Evolutionary conservation across 495 filamentous ascomycete genomes (phyloP).

Genomic region (Aspergillus conjunctus): DNA sequence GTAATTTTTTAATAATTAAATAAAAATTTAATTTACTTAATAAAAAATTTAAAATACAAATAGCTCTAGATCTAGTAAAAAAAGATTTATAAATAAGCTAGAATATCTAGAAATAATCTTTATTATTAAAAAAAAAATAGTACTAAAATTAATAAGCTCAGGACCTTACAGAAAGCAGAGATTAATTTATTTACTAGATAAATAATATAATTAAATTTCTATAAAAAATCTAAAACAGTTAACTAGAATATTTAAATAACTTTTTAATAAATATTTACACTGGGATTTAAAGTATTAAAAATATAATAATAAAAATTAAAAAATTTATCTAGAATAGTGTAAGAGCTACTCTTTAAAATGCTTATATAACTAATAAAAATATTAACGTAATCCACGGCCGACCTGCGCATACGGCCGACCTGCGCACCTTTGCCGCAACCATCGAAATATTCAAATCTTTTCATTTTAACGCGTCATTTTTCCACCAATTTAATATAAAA

Average conservation of each 20-base stretch:
- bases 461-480: background rate
- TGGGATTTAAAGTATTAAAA: background rate
- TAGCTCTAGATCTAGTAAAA: too few species aligned
- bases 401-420: background rate
- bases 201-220: background rate
- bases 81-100: background rate
- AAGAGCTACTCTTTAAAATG: background rate
- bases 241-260: background rate
- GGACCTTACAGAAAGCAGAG: too few species aligned
- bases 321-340: background rate
- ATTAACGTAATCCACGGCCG: background rate
- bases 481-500: background rate
- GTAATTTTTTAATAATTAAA: too few species aligned
- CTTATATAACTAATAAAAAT: background rate
- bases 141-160: background rate
- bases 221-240: background rate
- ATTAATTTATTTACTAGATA: too few species aligned
- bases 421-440: too few species aligned
- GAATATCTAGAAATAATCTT: background rate
- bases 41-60: too few species aligned
- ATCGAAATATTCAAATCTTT: background rate
- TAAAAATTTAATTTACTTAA: too few species aligned
- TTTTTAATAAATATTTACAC: background rate
- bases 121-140: too few species aligned
- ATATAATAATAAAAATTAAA: background rate